Evolutionary conservation across 768 basidiomycete genomes (phyloP), one percentile per base, ranked within the genome.

Genomic region (Coprinopsis marcescibilis): DNA sequence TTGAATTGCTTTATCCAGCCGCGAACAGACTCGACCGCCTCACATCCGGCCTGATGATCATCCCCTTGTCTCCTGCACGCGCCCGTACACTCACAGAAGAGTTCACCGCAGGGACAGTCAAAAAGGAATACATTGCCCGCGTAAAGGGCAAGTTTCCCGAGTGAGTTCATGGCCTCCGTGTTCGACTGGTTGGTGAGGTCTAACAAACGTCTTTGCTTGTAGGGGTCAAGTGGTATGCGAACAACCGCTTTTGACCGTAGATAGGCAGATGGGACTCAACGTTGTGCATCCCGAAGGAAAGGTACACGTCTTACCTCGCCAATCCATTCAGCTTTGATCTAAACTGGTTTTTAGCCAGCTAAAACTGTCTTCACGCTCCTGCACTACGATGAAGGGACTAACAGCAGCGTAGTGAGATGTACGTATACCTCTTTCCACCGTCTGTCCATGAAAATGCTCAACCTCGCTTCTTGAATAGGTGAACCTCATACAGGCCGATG

Each of bases 271-370:
- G 83, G 96, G 96, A 3, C 65, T 99, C 37, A 97, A 97, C 51
- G 85, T 98, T 43, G 89, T 97, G 13, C 91, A 96, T 59, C 91
- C 94, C 0, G 83, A 94, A 47, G 96, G 96, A 34, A 93, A 97
- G 75, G 92, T 90, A 57, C 29, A 15, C 47, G 42, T 43, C 20
- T 12, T 20, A 17, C 26, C 35, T 26, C 26, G 33, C 19, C 19
- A 17, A 40, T n/a, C 24, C 32, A 32, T 32, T 27, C 32, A 15
- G 32, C 45, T 38, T 20, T 33, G 43, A 2, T 20, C 19, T 29
- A 37, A 41, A 39, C 43, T 44, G 36, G 17, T 48, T 42, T 45
- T 36, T 55, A 96, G 90, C 76, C 75, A 14, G 89, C 95, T 0
- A 87, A 87, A 62, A 99, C 96, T 0, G 75, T 91, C 3, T 98